phyloP scores from a whole-genome alignment of 768 basidiomycete genomes.

The Suillus placidus region DNA sequence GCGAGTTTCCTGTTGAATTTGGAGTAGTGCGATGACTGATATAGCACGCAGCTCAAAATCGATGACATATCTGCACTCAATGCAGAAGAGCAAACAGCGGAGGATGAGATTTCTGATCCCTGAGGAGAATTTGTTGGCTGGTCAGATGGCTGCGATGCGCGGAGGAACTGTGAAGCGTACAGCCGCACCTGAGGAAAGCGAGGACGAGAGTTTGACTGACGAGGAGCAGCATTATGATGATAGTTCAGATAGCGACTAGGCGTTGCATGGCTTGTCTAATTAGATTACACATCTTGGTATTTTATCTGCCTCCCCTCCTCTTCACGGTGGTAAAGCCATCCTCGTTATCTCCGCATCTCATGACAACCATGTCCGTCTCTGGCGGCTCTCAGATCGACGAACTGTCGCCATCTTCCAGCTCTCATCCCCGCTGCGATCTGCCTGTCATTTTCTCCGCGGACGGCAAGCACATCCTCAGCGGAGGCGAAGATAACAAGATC shows the following conservation, averaged over 20 bases:
- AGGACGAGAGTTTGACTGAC: constrained; percentile 53
- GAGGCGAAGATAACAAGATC: no score
- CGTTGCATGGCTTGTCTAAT: not conserved
- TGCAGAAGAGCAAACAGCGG: constrained; percentile 60
- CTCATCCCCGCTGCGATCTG: fast-evolving
- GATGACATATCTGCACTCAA: constrained; percentile 66
- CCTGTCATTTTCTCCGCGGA: no score
- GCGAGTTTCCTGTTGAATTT: constrained; percentile 46
- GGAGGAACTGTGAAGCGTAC: constrained; percentile 82
- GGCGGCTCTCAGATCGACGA: no score
- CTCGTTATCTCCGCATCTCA: constrained; percentile 45
- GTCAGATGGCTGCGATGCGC: constrained; percentile 97
- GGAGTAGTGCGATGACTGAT: constrained; percentile 9
- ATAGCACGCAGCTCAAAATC: constrained; percentile 68
- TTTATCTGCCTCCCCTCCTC: constrained; percentile 50
- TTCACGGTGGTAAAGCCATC: constrained; percentile 90
- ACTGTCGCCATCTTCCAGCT: no score
- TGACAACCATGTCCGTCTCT: no score
- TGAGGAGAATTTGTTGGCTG: constrained; percentile 93
- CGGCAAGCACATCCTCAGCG: no score
- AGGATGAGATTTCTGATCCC: constrained; percentile 98
- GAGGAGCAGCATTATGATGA: constrained; percentile 55
- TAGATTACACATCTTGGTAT: not conserved
- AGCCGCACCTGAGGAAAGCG: constrained; percentile 45
- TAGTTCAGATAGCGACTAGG: constrained; percentile 49